Conservation (phyloP, 768 basidiomycete genomes). For the Pisolithus albus region DNA sequence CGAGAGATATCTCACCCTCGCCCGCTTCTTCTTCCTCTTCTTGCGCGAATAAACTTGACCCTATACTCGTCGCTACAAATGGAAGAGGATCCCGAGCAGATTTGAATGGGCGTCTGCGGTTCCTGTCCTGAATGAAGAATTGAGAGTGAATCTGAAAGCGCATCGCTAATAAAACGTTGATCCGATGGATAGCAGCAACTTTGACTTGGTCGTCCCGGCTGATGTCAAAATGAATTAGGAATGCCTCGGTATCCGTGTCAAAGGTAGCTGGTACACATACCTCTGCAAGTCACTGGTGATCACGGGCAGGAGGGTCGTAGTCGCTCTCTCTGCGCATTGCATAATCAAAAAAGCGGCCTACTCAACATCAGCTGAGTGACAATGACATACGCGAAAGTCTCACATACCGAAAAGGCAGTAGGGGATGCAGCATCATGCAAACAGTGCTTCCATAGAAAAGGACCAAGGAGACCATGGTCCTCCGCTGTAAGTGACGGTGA, state of each 20-base stretch:
- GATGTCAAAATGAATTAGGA: background rate
- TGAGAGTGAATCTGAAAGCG: constrained; percentile 65
- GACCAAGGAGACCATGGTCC: constrained; percentile 47
- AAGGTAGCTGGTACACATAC: constrained; percentile 27
- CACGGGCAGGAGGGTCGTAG: constrained; percentile 39
- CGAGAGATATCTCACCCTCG: constrained; percentile 52
- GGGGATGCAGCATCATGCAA: constrained; percentile 35
- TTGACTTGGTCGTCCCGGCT: constrained; percentile 25
- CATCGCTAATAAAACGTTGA: constrained; percentile 56
- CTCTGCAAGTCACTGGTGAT: constrained; percentile 53
- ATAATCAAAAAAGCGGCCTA: constrained; percentile 62
- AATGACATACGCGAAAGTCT: background rate
- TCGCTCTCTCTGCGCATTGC: constrained; percentile 63
- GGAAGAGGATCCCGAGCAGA: constrained; percentile 62
- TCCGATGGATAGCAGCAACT: constrained; percentile 45
- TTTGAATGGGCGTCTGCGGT: constrained; percentile 60
- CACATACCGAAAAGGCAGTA: constrained; percentile 45
- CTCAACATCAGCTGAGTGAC: background rate
- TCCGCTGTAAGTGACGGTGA: constrained; percentile 45
- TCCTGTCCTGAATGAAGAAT: constrained; percentile 51
- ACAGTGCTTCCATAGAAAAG: constrained; percentile 52
- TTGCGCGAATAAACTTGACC: constrained; percentile 50
- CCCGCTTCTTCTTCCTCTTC: constrained; percentile 48
- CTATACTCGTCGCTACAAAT: constrained; percentile 72
- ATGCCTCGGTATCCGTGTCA: background rate